Base-by-base conservation (phyloP, 2,329 filamentous ascomycete genomes). In the Trichoderma sp. region DNA sequence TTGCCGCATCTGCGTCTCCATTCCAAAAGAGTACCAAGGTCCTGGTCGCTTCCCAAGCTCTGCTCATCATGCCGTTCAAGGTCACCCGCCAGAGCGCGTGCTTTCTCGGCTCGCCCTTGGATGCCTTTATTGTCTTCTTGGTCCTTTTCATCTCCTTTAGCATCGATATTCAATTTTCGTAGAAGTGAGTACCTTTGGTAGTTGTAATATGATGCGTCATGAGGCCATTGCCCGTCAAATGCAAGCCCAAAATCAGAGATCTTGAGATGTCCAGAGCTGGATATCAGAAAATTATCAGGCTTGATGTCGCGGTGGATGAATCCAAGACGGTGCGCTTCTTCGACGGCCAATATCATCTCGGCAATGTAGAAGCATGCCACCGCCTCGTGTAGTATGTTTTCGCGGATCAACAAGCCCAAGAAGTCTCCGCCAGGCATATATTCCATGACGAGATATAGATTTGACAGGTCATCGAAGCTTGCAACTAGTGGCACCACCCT, bases 381-480 rank as follows among this genome's bases (percentile, higher is more conserved):
- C 0, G 86, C 83, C 78, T 98, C 96, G 68, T 89, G 89, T 2
- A 99, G 84, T 2, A 92, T 88, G 71, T 96, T 94, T 76, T 96
- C 92, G 19, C 94, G 89, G 68, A 97, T 91, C 19, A 99, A 82
- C 0, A 97, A 81, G 1, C 92, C 92, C 0, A 99, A 85, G 73
- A 99, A 98, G 77, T 99, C 95, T 0, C 96, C 95, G 0, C 95
- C 96, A 2, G 96, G 91, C 93, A 97, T 97, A 77, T 97, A 99
- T 70, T 98, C 94, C 94, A 98, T 97, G 64, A 97, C 92, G 6
- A 99, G 87, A 75, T 98, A 98, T 6, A 99, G 84, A 74, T 92
- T 93, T 53, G 87, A 86, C 43, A 87, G 83, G 77, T 98, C 96
- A 78, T 98, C 93, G 73, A 98, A 98, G 76, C 93, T 96, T 61